These are phyloP conservation scores for Kurtzmaniella quercitrusa DNA, from an alignment of 1,139 yeast species.

Conservation along the genomic window DNA sequence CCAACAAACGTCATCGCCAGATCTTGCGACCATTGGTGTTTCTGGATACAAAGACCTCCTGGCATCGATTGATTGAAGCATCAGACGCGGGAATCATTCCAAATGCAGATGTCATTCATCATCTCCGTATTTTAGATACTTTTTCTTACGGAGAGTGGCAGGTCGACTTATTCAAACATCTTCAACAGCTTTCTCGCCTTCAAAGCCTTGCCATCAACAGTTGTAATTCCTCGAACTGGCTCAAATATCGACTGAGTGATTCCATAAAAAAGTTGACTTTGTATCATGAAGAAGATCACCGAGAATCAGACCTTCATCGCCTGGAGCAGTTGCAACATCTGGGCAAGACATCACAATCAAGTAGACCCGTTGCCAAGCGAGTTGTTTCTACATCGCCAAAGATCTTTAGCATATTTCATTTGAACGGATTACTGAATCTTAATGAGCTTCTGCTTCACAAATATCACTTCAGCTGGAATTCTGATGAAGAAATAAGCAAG, in stretches of 20 bases:
- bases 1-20: slow-evolving; percentile 18
- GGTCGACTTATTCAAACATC: slow-evolving; percentile 23
- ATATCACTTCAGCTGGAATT: slow-evolving; percentile 34
- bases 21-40: slow-evolving; percentile 21
- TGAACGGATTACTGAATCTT: slow-evolving; percentile 21
- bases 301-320: slow-evolving; percentile 27
- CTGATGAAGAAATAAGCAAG: slow-evolving; percentile 8
- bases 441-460: slow-evolving; percentile 20
- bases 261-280: slow-evolving; percentile 21
- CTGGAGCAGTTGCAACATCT: slow-evolving; percentile 11
- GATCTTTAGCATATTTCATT: slow-evolving; percentile 15
- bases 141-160: slow-evolving; percentile 44
- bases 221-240: slow-evolving; percentile 39
- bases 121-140: slow-evolving; percentile 28
- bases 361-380: not conserved
- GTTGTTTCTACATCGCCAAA: slow-evolving; percentile 6
- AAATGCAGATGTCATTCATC: slow-evolving; percentile 11
- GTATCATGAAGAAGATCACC: slow-evolving; percentile 22
- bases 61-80: slow-evolving; percentile 25
- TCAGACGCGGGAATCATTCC: slow-evolving; percentile 1
- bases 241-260: slow-evolving; percentile 28
- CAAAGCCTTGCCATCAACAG: slow-evolving; percentile 26
- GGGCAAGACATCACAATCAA: not conserved
- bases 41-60: slow-evolving; percentile 22
- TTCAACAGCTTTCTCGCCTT: slow-evolving; percentile 22